Percentiles rank a stretch among this genome's conserved stretches.
phyloP scores from a whole-genome alignment of 1,139 yeast genomes.

The Zygoascus hellenicus region DNA sequence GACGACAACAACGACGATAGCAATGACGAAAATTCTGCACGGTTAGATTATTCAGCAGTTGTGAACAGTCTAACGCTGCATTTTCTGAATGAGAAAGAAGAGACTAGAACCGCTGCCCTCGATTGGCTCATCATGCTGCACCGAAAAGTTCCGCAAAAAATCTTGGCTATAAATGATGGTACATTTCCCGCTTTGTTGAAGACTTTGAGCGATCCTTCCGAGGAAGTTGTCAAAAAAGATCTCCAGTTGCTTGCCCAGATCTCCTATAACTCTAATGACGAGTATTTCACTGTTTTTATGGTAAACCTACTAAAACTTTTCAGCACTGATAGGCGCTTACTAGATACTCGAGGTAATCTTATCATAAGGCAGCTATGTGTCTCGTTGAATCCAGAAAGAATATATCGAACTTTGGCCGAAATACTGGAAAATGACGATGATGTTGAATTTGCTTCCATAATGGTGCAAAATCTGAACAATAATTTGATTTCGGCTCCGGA shows the following conservation, averaged over 20 bases:
- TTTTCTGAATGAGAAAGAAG: slow-evolving; percentile 65
- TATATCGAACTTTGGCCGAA: slow-evolving; percentile 74
- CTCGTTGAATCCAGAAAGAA: slow-evolving; percentile 74
- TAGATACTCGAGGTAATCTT: slow-evolving; percentile 73
- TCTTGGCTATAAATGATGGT: slow-evolving; percentile 52
- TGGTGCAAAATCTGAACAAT: slow-evolving; percentile 80
- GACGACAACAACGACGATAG: slow-evolving; percentile 18
- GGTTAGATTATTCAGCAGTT: slow-evolving; percentile 51
- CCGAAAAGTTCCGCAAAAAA: slow-evolving; percentile 58
- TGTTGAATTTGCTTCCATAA: slow-evolving; percentile 66
- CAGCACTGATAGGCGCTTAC: slow-evolving; percentile 55
- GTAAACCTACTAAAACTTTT: slow-evolving; percentile 64
- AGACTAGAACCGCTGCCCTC: slow-evolving; percentile 75
- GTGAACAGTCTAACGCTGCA: slow-evolving; percentile 58
- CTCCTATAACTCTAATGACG: slow-evolving; percentile 70
- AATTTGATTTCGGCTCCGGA: slow-evolving; percentile 88
- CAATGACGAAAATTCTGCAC: slow-evolving; percentile 21
- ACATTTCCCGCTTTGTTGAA: slow-evolving; percentile 74
- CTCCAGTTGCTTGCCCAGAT: slow-evolving; percentile 73
- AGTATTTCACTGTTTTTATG: slow-evolving; percentile 71
- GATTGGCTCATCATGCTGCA: slow-evolving; percentile 90
- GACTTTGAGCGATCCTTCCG: slow-evolving; percentile 81
- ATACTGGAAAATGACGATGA: slow-evolving; percentile 61
- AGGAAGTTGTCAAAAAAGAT: slow-evolving; percentile 74
- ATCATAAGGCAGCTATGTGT: slow-evolving; percentile 80